These are phyloP conservation scores for Endocalyx cinctus DNA, from an alignment of 2,329 filamentous ascomycete species.

Conservation along the genomic window DNA sequence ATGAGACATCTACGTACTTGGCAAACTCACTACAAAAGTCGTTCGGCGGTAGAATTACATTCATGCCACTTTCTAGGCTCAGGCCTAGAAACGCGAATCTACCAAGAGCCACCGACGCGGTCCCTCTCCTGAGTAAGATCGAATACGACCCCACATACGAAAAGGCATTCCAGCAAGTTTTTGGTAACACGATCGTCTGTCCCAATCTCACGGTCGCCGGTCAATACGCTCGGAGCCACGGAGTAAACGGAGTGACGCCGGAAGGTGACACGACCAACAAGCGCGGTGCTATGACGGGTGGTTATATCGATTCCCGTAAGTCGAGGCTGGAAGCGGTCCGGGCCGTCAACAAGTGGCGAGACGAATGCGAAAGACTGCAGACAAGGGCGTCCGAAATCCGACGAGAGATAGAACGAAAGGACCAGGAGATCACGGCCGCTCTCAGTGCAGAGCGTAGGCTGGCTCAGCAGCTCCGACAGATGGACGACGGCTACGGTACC, in stretches of 20 bases:
- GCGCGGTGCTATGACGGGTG: constrained; percentile 90
- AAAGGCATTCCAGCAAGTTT: constrained; percentile 87
- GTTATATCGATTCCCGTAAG: constrained; percentile 80
- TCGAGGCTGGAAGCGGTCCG: constrained; percentile 85
- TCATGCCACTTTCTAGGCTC: constrained; percentile 86
- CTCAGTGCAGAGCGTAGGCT: constrained; percentile 78
- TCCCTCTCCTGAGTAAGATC: constrained; percentile 82
- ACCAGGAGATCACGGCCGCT: constrained; percentile 86
- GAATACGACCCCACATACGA: constrained; percentile 73
- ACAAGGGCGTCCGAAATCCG: constrained; percentile 62
- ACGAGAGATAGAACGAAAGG: constrained; percentile 68
- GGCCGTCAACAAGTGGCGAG: constrained; percentile 67
- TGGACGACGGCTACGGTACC: constrained; percentile 78
- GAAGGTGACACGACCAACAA: constrained; percentile 95
- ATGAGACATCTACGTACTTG: constrained; percentile 77
- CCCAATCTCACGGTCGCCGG: constrained; percentile 82
- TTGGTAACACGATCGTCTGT: constrained; percentile 92
- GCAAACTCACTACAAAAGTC: constrained; percentile 75
- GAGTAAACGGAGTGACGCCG: constrained; percentile 86
- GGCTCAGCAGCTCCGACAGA: constrained; percentile 70
- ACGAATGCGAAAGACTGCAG: constrained; percentile 65
- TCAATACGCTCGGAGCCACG: constrained; percentile 88
- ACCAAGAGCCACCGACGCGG: constrained; percentile 79
- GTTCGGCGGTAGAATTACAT: constrained; percentile 82
- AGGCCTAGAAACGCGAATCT: constrained; percentile 67